phyloP scores from a whole-genome alignment of 345 rosid genomes.

The Sonneratia caseolaris region DNA sequence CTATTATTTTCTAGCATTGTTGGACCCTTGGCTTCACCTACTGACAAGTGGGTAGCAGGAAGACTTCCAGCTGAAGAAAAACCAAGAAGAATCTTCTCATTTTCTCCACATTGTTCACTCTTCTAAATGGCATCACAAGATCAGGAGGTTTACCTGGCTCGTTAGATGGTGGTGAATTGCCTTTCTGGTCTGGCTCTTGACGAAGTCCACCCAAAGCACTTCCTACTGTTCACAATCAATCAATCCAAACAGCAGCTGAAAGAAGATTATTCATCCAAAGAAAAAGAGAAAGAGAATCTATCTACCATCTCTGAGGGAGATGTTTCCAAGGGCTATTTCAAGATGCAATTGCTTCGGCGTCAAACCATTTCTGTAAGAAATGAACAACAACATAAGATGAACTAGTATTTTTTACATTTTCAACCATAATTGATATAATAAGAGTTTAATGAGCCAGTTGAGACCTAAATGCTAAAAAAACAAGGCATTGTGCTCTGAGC shows the following conservation, averaged over 20 bases:
- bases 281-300: background rate
- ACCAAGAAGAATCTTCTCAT: conserved; percentile 22
- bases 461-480: conserved; percentile 82
- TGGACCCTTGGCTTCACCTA: conserved; percentile 35
- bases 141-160: conserved; percentile 35
- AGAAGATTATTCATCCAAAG: conserved; percentile 6
- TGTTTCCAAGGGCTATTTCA: conserved; percentile 75
- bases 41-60: conserved; percentile 32
- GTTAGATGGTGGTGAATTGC: conserved; percentile 10
- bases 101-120: conserved; percentile 35
- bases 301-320: conserved; percentile 64
- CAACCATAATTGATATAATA: background rate
- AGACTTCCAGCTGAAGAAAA: conserved; percentile 38
- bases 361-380: conserved; percentile 50
- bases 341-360: conserved; percentile 80
- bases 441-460: conserved; percentile 7
- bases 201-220: conserved; percentile 5
- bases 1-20: conserved; percentile 36
- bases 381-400: conserved; percentile 7
- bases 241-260: background rate
- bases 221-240: conserved; percentile 8
- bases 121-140: conserved; percentile 32
- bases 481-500: conserved; percentile 94
- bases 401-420: background rate
- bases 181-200: conserved; percentile 15